phyloP scores from a whole-genome alignment of 129 eudicot genomes.

The Lonicera japonica region DNA sequence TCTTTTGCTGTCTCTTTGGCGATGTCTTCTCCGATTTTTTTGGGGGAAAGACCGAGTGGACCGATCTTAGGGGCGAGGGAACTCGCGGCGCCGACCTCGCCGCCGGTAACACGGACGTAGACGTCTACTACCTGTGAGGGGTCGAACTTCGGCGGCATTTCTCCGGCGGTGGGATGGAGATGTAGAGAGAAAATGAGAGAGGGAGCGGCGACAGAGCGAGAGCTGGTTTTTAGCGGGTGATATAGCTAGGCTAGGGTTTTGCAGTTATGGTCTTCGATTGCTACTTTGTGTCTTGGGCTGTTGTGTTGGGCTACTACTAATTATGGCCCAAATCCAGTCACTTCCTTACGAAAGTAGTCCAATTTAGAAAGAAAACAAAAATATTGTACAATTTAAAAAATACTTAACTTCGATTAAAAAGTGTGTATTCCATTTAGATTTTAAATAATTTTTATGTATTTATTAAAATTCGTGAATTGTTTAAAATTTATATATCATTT shows the following conservation, averaged over 20 bases:
- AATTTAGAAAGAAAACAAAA: too few relatives aligned
- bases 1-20: conserved; percentile 75
- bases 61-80: conserved; percentile 78
- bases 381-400: too few relatives aligned
- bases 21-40: conserved; percentile 68
- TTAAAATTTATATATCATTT: too few relatives aligned
- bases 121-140: conserved; percentile 65
- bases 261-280: background rate
- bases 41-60: conserved; percentile 71
- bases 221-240: background rate
- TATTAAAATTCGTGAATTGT: too few relatives aligned
- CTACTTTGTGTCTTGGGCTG: too few relatives aligned
- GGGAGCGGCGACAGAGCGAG: background rate
- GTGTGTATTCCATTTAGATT: too few relatives aligned
- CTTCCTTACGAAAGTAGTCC: too few relatives aligned
- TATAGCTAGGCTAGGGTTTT: background rate
- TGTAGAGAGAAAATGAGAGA: background rate
- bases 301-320: background rate
- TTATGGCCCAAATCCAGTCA: too few relatives aligned
- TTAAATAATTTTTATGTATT: too few relatives aligned
- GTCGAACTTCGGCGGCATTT: conserved; percentile 80
- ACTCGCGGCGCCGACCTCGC: conserved; percentile 70
- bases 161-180: conserved; percentile 16
- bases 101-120: conserved; percentile 67
- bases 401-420: too few relatives aligned